Conservation (phyloP, 1,284 basidiomycete species). For the Irpex lacteus region DNA sequence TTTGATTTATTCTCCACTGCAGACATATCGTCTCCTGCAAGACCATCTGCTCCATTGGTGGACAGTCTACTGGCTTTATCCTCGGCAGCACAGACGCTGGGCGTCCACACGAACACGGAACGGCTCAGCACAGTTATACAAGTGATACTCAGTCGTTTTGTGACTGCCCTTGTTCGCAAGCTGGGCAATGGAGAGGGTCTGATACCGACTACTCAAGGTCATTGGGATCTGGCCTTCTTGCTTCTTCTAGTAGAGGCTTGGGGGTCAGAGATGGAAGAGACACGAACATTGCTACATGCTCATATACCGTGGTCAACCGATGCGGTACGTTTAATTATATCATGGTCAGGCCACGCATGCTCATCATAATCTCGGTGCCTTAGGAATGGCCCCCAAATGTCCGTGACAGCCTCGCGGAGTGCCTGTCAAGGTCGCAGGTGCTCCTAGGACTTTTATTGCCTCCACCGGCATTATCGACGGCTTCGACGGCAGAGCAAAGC, state of each 20-base stretch:
- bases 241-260: constrained; percentile 30
- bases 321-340: not conserved
- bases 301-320: not conserved
- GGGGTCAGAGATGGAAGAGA: not conserved
- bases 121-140: not conserved
- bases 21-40: not conserved
- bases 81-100: not conserved
- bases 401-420: not conserved
- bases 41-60: not conserved
- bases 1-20: constrained; percentile 33
- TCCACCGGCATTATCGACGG: constrained; percentile 18
- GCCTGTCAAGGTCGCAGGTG: constrained; percentile 25
- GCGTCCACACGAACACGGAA: not conserved
- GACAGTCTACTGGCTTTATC: not conserved
- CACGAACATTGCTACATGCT: not conserved
- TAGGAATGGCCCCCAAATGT: not conserved
- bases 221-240: constrained; percentile 30
- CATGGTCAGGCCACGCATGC: not conserved
- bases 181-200: not conserved
- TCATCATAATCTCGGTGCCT: not conserved
- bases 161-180: constrained; percentile 12
- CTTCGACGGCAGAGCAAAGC: constrained; percentile 14
- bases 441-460: constrained; percentile 35
- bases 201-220: constrained; percentile 6
- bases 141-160: constrained; percentile 28